Conservation (phyloP, 176 grass and related monocot genomes). For the Alopecurus myosuroides region DNA sequence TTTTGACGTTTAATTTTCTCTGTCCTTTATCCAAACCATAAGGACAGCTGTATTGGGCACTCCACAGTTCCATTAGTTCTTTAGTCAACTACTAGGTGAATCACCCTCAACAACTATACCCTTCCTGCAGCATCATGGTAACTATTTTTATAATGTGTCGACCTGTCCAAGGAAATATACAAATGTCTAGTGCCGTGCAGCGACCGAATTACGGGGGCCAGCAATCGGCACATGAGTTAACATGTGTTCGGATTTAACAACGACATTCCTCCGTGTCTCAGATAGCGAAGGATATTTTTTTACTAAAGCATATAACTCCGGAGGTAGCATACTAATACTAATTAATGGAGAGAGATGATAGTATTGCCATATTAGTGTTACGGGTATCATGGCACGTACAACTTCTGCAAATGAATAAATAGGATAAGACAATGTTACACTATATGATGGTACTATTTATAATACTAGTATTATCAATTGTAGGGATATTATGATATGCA, state of each 20-base stretch:
- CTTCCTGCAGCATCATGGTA: background rate
- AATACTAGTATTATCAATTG: too few species aligned
- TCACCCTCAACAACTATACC: background rate
- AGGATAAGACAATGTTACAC: too few species aligned
- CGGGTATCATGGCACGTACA: too few species aligned
- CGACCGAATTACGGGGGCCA: background rate
- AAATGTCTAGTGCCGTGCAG: slow-evolving; percentile 1
- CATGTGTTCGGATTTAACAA: background rate
- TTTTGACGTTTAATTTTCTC: too few species aligned
- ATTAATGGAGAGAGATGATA: background rate
- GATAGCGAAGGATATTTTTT: background rate
- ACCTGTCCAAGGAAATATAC: background rate
- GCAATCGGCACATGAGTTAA: slow-evolving; percentile 9
- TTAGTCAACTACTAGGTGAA: slow-evolving; percentile 3
- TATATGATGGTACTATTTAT: too few species aligned
- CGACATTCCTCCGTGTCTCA: slow-evolving; percentile 9
- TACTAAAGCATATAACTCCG: background rate
- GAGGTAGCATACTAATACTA: background rate
- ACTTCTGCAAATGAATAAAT: too few species aligned
- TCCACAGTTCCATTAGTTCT: slow-evolving; percentile 3
- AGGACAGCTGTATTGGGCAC: slow-evolving; percentile 9
- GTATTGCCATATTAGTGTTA: too few species aligned
- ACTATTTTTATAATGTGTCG: background rate
- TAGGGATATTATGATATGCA: too few species aligned
- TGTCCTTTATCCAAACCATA: background rate